phyloP scores from a whole-genome alignment of 1,284 basidiomycete genomes.

The Apiotrichum domesticum region DNA sequence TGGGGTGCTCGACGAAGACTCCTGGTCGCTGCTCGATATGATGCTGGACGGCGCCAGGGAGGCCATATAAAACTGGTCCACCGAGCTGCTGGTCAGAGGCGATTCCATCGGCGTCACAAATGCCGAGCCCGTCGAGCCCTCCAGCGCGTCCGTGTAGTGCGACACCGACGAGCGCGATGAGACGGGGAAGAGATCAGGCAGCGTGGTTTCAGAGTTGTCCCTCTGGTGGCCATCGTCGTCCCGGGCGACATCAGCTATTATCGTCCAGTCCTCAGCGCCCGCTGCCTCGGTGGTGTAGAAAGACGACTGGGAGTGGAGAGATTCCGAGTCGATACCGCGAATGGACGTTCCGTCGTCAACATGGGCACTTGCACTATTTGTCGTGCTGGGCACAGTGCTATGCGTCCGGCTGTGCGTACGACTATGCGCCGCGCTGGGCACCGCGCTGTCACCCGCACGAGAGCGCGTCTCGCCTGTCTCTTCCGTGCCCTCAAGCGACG shows the following conservation, averaged over 20 bases:
- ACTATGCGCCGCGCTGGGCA: too few species aligned
- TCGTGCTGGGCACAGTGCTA: too few species aligned
- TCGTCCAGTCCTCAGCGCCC: background rate
- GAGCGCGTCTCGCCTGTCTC: too few species aligned
- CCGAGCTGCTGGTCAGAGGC: background rate
- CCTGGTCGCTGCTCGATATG: background rate
- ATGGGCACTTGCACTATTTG: too few species aligned
- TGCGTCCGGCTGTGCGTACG: too few species aligned
- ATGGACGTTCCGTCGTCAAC: too few species aligned
- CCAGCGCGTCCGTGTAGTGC: constrained; percentile 12
- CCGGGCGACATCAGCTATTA: too few species aligned
- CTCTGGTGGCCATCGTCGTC: too few species aligned
- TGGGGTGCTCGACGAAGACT: too few species aligned
- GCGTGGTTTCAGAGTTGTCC: constrained; percentile 7
- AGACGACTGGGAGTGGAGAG: constrained; percentile 5
- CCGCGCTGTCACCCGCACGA: too few species aligned
- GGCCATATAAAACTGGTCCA: background rate
- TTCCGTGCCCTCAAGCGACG: too few species aligned
- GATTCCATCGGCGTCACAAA: background rate
- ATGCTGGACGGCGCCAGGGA: background rate
- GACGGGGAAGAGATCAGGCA: constrained; percentile 8
- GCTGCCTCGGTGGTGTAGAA: constrained; percentile 4
- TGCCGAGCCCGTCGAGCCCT: background rate
- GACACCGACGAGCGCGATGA: constrained; percentile 12
- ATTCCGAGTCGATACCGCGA: background rate